These are phyloP conservation scores for Psidium friedrichsthalianum DNA, from an alignment of 345 rosid species.

Conservation along the genomic window DNA sequence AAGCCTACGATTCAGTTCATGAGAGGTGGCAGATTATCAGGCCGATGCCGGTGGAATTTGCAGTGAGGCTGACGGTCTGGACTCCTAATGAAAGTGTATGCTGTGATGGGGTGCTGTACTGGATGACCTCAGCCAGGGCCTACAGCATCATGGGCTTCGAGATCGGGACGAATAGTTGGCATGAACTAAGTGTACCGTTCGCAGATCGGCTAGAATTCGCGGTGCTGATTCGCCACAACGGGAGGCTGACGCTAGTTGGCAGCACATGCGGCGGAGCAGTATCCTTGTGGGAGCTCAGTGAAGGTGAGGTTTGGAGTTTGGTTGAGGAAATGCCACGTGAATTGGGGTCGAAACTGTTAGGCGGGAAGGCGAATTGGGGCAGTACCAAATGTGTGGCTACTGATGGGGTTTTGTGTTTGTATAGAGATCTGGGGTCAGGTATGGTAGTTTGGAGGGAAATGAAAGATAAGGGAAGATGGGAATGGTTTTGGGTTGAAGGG, in stretches of 20 bases:
- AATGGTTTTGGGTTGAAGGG: conserved; percentile 47
- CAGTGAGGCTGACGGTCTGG: conserved; percentile 54
- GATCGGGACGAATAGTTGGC: conserved; percentile 27
- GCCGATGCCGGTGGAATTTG: conserved; percentile 28
- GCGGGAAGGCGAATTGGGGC: conserved; percentile 23
- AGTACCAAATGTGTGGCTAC: conserved; percentile 30
- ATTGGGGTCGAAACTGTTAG: conserved; percentile 20
- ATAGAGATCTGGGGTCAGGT: conserved; percentile 38
- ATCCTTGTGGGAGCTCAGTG: conserved; percentile 29
- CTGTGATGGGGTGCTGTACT: conserved; percentile 26
- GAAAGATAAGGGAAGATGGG: conserved; percentile 21
- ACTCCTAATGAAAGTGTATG: conserved; percentile 37
- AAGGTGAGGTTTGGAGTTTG: conserved; percentile 14
- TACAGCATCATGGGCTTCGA: conserved; percentile 36
- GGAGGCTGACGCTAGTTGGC: conserved; percentile 24
- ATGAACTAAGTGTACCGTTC: conserved; percentile 27
- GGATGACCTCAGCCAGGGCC: conserved; percentile 55
- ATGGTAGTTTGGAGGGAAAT: conserved; percentile 35
- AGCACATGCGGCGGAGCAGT: conserved; percentile 11
- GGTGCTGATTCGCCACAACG: conserved; percentile 4
- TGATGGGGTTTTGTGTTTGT: conserved; percentile 26
- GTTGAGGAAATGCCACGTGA: conserved; percentile 22
- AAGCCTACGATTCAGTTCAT: conserved; percentile 27
- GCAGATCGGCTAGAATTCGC: conserved; percentile 47
- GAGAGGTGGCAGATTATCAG: conserved; percentile 22